Conservation (phyloP, 1,284 basidiomycete genomes). For the Grifola frondosa region DNA sequence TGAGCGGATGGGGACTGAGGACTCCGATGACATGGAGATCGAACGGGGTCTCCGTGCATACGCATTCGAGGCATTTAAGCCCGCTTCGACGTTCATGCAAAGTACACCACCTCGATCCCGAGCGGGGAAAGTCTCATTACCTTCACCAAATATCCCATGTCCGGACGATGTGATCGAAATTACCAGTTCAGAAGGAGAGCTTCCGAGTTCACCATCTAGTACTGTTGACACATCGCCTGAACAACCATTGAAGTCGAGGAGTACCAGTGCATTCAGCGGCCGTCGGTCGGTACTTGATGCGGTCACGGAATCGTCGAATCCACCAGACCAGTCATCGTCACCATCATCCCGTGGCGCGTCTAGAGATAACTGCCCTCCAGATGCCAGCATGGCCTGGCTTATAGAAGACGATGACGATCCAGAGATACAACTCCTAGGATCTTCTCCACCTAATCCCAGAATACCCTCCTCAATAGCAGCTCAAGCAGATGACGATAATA, state of each 20-base stretch:
- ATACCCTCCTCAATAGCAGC: constrained; percentile 1
- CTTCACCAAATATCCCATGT: constrained; percentile 24
- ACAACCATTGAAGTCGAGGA: constrained; percentile 11
- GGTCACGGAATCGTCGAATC: constrained; percentile 6
- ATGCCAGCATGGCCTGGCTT: constrained; percentile 57
- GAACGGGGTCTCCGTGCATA: constrained; percentile 35
- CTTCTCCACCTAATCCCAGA: constrained; percentile 38
- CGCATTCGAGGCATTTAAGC: constrained; percentile 2
- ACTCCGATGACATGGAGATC: constrained; percentile 56
- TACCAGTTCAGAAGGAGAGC: too few relatives aligned
- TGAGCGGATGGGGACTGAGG: constrained; percentile 45
- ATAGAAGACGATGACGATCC: constrained; percentile 51
- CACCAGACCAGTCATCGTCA: constrained; percentile 12
- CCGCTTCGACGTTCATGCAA: neutral
- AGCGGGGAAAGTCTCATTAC: too few relatives aligned
- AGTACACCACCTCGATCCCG: too few relatives aligned
- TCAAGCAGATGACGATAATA: constrained; percentile 3
- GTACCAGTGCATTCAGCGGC: constrained; percentile 8
- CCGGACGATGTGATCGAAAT: constrained; percentile 28
- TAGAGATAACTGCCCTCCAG: constrained; percentile 2
- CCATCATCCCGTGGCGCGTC: constrained; percentile 14
- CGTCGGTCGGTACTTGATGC: neutral
- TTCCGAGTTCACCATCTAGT: neutral
- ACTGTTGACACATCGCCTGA: constrained; percentile 9
- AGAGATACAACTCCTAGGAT: constrained; percentile 48